Conservation (phyloP, 2,329 filamentous ascomycete genomes). For the Fusarium nurragi region DNA sequence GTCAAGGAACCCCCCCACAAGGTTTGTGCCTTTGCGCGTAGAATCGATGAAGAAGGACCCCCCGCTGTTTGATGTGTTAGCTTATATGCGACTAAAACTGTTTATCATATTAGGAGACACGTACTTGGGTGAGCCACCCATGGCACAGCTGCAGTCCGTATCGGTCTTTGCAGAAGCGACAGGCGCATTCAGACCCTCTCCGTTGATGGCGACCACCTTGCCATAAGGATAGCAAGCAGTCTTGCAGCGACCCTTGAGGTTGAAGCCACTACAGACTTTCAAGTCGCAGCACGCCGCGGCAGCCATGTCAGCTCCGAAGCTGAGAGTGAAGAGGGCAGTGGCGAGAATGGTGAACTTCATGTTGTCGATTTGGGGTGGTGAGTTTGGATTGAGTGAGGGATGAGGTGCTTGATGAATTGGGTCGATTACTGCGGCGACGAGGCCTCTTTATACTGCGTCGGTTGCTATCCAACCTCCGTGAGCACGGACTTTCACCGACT, state of each 20-base stretch:
- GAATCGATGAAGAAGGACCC: not conserved
- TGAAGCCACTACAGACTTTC: not conserved
- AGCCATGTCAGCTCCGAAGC: not conserved
- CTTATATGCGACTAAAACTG: not conserved
- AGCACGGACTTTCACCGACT: not conserved
- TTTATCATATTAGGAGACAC: not conserved
- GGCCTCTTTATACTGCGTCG: not conserved
- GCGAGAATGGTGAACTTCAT: not conserved
- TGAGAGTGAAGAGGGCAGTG: not conserved
- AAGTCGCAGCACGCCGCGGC: not conserved
- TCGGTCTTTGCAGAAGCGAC: not conserved
- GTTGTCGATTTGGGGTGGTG: not conserved
- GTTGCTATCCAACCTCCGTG: not conserved
- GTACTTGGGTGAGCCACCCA: not conserved
- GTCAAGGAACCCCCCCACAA: not conserved
- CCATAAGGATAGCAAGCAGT: not conserved
- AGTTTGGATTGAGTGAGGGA: not conserved
- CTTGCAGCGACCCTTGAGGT: constrained; percentile 1
- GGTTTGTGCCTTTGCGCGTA: not conserved
- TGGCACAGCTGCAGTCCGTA: not conserved
- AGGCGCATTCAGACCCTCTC: not conserved
- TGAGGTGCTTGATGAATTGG: not conserved
- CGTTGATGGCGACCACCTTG: not conserved
- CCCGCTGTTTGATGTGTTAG: not conserved
- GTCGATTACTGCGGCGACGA: not conserved